Evolutionary conservation across 345 rosid species (phyloP), one percentile per base, ranked within the genome.

Genomic region (Adansonia digitata): DNA sequence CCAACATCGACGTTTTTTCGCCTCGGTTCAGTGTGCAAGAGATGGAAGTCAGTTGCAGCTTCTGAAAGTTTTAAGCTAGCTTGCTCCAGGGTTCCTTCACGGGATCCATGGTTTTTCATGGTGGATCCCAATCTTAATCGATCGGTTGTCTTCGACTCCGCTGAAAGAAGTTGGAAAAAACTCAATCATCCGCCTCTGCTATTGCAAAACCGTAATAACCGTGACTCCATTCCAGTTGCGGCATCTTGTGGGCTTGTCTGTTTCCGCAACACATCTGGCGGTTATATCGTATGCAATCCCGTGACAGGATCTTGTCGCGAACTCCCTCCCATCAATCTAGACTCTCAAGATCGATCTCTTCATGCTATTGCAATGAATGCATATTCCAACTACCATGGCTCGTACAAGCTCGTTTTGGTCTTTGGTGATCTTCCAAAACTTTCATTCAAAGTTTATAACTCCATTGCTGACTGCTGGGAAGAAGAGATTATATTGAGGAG

Each of bases 101-200:
- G 98, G 77, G 97, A 89, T 63, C 97, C 98, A 29, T 94, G 96
- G 91, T 94, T 90, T 85, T 84, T 82, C 85, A 90, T 94, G 97
- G 90, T 89, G 0, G 75, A 77, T 59, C 75, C 82, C 70, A 52
- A 77, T 13, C 71, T 71, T 66, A 79, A 87, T 78, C 76, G 71
- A 9, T 84, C 95, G 0, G 79, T 90, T 64, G 77, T 89, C 29
- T 88, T 88, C 48, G 97, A 94, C 62, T 90, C 91, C 8, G 74
- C 88, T 1, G 97, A 90, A 0, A 78, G 79, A 61, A 80, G 55
- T 77, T 94, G 97, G 97, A 94, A 82, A 73, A 83, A 75, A 49
- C 94, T 92, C 71, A 76, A 73, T 73, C 79, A 66, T 59, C 77
- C 74, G 2, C 46, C 76, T 42, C 67, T 77, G 37, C 82, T 66